Evolutionary conservation across 108 stramenopile species (phyloP).

Genomic region (Fragilaria radians): DNA sequence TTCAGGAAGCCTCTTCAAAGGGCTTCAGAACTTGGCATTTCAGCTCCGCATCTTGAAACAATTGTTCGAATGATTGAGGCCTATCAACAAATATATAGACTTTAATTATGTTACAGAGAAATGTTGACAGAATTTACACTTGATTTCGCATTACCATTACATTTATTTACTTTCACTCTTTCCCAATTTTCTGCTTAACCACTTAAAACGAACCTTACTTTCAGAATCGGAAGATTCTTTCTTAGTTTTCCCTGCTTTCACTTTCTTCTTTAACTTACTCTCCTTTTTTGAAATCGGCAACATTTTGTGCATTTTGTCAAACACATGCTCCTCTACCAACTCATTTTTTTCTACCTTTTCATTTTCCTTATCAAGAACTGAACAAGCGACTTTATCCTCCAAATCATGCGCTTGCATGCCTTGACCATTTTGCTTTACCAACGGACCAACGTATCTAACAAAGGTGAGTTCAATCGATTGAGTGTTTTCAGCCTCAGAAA

Average conservation of each 20-base stretch:
- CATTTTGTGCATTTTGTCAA: neutral
- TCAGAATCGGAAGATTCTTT: neutral
- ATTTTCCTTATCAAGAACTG: neutral
- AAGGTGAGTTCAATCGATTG: slow-evolving; percentile 56
- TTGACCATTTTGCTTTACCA: no score
- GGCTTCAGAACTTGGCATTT: slow-evolving; percentile 47
- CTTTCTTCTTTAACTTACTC: neutral
- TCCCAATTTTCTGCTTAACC: neutral
- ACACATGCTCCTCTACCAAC: neutral
- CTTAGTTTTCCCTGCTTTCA: neutral
- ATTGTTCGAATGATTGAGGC: slow-evolving; percentile 66
- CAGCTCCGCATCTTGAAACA: slow-evolving; percentile 67
- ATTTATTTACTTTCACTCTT: neutral
- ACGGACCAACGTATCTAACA: slow-evolving; percentile 63
- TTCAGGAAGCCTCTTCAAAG: slow-evolving; percentile 68
- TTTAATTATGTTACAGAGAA: neutral
- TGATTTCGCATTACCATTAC: neutral
- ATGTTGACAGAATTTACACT: neutral
- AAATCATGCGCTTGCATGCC: no score
- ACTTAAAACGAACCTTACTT: neutral
- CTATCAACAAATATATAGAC: slow-evolving; percentile 30
- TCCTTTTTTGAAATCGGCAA: neutral
- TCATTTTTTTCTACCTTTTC: neutral
- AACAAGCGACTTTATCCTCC: no score
- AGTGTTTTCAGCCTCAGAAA: slow-evolving; percentile 32